Conservation (phyloP, 257 asterid species). For the Solanum peruvianum region DNA sequence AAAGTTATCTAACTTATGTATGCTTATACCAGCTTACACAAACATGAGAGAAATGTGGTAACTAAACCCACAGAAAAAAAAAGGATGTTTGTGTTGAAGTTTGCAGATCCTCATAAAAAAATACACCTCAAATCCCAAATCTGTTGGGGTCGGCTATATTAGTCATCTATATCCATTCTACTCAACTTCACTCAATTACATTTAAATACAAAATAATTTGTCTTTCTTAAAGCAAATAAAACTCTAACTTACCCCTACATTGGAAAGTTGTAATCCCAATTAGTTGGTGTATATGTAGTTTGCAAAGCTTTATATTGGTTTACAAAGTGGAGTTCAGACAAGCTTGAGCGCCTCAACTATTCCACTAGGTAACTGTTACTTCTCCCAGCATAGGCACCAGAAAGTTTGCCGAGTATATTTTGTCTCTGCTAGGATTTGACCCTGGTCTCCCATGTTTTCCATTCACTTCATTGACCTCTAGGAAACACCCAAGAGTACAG, state of each 20-base stretch:
- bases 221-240: no score
- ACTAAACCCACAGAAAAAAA: not conserved
- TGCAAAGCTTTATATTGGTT: not conserved
- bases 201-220: no score
- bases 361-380: not conserved
- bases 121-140: not conserved
- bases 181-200: not conserved
- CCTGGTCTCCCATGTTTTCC: not conserved
- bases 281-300: not conserved
- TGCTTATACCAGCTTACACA: not conserved
- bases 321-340: not conserved
- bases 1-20: not conserved
- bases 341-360: not conserved
- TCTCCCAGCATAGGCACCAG: not conserved
- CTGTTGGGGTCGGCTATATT: not conserved
- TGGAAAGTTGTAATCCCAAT: not conserved
- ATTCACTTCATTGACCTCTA: not conserved
- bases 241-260: no score
- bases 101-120: not conserved
- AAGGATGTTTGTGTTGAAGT: not conserved
- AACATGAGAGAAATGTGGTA: not conserved
- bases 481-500: not conserved
- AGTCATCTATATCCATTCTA: not conserved
- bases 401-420: not conserved
- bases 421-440: not conserved